Base-by-base conservation (phyloP, 1,139 yeast species). In the Diutina neorugosa region DNA sequence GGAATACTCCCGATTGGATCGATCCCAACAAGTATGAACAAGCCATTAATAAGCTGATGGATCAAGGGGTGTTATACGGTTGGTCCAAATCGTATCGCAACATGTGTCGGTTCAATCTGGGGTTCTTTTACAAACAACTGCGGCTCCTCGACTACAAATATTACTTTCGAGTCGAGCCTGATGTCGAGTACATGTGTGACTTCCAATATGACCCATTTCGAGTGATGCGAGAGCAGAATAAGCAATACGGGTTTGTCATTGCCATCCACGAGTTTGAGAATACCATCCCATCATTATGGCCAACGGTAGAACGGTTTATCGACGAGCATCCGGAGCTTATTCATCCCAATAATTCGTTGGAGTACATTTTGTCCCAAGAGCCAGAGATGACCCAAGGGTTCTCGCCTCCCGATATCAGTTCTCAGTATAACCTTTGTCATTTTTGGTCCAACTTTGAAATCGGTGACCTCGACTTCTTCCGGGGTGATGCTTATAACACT, bases 381-480 rank as follows among this genome's bases (percentile, higher is more conserved):
- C 62, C 60, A 51, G 53, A 51, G 14, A 66, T 80, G 1, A 9
- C 25, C n/a, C 50, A 46, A 18, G 50, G 50, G n/a, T 34, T n/a
- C 2, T 4, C 19, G 18, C 50, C 37, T n/a, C 50, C 50, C 6
- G n/a, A 14, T 6, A 8, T 27, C 20, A 66, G 73, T n/a, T 67
- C 77, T 2, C 73, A 76, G n/a, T 91, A 89, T 68, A 93, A 93
- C 63, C 64, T 88, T 56, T 93, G 98, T 63, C 98, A 91, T 67
- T 91, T 90, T 65, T 91, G 98, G 98, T 84, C 95, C 25, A 91
- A 91, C 65, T 90, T 91, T 64, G 98, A 91, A 66, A 84, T 90
- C 57, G 97, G 84, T 0, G 82, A 82, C 63, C 73, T 91, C 58
- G 78, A 87, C 61, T 88, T 90, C 65, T 90, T 85, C 70, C 72